Evolutionary conservation across 179 eudicot genomes (phyloP).

Genomic region (Spergularia azorica): DNA sequence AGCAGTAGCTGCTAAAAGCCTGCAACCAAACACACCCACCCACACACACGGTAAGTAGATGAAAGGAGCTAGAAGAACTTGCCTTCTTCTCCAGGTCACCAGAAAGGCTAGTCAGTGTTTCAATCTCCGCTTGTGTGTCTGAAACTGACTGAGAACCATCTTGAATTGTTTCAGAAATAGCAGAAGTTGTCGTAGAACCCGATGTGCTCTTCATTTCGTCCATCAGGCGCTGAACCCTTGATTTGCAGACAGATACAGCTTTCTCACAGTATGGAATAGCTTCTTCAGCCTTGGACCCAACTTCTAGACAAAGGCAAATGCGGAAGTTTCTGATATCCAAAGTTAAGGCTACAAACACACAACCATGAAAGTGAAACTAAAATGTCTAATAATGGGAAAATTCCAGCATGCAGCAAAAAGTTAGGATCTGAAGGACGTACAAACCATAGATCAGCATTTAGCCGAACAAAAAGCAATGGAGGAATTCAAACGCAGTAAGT

Average conservation of each 20-base stretch:
- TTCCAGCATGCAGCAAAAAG: not conserved
- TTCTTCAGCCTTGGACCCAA: conserved; percentile 74
- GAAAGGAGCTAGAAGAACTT: conserved; percentile 25
- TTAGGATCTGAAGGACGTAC: not conserved
- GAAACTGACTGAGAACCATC: conserved; percentile 35
- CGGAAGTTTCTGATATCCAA: conserved; percentile 63
- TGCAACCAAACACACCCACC: not conserved
- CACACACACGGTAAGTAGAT: no score
- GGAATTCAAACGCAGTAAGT: not conserved
- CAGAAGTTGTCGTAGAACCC: conserved; percentile 31
- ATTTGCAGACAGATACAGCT: conserved; percentile 82
- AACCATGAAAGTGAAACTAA: not conserved
- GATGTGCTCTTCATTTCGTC: conserved; percentile 49
- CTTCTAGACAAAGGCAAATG: conserved; percentile 80
- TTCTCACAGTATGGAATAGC: conserved; percentile 90
- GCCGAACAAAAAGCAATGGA: not conserved
- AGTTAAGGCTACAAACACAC: conserved; percentile 46
- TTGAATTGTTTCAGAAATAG: conserved; percentile 38
- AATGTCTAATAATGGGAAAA: not conserved
- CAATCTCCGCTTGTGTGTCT: conserved; percentile 69
- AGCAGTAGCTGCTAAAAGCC: not conserved
- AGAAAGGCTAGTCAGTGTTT: conserved; percentile 56
- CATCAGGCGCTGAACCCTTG: conserved; percentile 63
- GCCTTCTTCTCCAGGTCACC: conserved; percentile 91
- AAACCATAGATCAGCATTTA: not conserved